Percentiles rank a stretch among this genome's conserved stretches.
Evolutionary conservation across 257 asterid species (phyloP).

Genomic region (Scutellaria barbata): DNA sequence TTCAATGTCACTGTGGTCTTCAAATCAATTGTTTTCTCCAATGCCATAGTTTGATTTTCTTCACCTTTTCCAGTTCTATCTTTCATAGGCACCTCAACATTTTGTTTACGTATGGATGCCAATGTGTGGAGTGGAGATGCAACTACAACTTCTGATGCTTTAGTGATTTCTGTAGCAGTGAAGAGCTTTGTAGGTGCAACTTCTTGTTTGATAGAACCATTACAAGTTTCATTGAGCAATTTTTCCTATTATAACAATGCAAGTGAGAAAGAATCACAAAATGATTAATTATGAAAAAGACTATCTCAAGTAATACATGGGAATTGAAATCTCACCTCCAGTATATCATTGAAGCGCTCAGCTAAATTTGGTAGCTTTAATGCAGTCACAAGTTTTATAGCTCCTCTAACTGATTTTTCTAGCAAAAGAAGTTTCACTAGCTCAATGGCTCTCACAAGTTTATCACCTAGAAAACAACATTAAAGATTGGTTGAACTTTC

Average conservation of each 20-base stretch:
- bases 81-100: slow-evolving; percentile 44
- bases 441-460: slow-evolving; percentile 91
- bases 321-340: slow-evolving; percentile 62
- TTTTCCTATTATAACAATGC: slow-evolving; percentile 64
- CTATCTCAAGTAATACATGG: neutral
- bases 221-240: slow-evolving; percentile 50
- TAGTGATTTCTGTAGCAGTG: slow-evolving; percentile 46
- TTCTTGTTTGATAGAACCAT: slow-evolving; percentile 37
- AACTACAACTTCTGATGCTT: slow-evolving; percentile 39
- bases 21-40: slow-evolving; percentile 45
- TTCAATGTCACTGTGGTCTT: slow-evolving; percentile 36
- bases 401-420: slow-evolving; percentile 86
- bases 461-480: slow-evolving; percentile 68
- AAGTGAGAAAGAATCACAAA: slow-evolving; percentile 25
- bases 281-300: neutral
- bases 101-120: slow-evolving; percentile 44
- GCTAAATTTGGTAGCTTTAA: slow-evolving; percentile 92
- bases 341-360: slow-evolving; percentile 82
- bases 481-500: slow-evolving; percentile 1
- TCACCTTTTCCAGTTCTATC: slow-evolving; percentile 43
- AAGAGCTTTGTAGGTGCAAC: slow-evolving; percentile 37
- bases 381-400: slow-evolving; percentile 91
- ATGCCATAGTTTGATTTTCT: slow-evolving; percentile 36
- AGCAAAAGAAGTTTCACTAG: slow-evolving; percentile 83
- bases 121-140: slow-evolving; percentile 42